Base-by-base conservation (phyloP, 805 yeast species). In the Yamadazyma scolyti region DNA sequence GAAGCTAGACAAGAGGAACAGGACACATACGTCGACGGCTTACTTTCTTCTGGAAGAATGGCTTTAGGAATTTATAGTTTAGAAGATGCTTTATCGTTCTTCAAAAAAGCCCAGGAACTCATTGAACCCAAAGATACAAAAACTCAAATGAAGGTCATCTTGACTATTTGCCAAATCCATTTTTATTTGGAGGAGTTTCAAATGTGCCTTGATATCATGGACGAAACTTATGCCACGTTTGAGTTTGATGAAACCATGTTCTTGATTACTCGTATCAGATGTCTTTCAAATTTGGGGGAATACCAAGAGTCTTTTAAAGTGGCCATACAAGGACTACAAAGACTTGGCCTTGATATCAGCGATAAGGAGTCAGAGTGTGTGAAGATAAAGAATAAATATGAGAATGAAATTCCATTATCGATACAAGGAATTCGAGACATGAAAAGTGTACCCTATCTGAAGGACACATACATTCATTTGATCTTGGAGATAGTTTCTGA, bases 11-110 rank as follows among this genome's bases (percentile, higher is more conserved):
- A 34, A 1, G 61, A 58, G 4, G 77, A 73, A 22, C 32, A 36
- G 13, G 49, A 50, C 5, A 52, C 50, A 1, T 73, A 66, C 32
- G 37, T 60, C 10, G 60, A 58, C 2, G 64, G 68, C 5, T 44
- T 72, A 23, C 51, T 62, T 4, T 52, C 54, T 13, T 74, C 77
- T 1, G 75, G 75, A 2, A 53, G 56, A 30, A 54, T 54, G 34
- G 71, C 75, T 1, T 62, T 65, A 27, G 61, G 64, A 8, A 59
- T 66, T 8, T 67, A 61, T 28, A 73, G 69, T 39, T 56, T 64
- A 34, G 50, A 47, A 16, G 46, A 62, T 24, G 67, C 77, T 0
- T 49, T 69, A 19, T 39, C 46, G n/a, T 69, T 59, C 35, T 65
- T 70, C 26, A 48, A 52, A 13, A 51, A 57, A 1, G 65, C 75